Conservation (phyloP, 495 filamentous ascomycete species). For the Elaphomyces granulatus region DNA sequence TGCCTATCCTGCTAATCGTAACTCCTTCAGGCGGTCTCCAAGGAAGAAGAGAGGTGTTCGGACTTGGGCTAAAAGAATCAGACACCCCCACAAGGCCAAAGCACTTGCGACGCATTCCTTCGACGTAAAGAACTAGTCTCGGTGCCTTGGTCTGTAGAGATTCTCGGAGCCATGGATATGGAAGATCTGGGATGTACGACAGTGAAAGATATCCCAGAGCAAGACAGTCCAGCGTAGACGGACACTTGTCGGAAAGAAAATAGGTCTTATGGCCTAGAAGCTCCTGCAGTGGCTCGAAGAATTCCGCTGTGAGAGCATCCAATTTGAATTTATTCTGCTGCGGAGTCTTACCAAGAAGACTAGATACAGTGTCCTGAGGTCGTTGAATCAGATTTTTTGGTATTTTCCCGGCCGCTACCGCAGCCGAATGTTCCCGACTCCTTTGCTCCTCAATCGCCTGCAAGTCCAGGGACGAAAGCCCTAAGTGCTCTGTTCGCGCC, state of each 20-base stretch:
- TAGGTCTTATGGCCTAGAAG: constrained; percentile 43
- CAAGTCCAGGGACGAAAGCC: constrained; percentile 51
- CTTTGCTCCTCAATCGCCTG: constrained; percentile 34
- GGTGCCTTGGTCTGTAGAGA: constrained; percentile 43
- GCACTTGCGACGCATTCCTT: constrained; percentile 26
- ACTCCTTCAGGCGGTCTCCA: constrained; percentile 26
- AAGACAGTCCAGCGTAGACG: constrained; percentile 62
- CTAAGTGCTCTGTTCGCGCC: constrained; percentile 55
- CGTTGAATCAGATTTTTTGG: constrained; percentile 27
- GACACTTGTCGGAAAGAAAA: constrained; percentile 34
- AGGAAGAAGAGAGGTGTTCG: constrained; percentile 14
- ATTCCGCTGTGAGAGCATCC: constrained; percentile 48
- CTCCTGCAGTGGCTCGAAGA: constrained; percentile 52
- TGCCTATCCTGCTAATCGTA: constrained; percentile 20
- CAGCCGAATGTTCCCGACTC: constrained; percentile 29
- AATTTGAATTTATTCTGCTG: constrained; percentile 47
- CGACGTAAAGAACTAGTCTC: constrained; percentile 38
- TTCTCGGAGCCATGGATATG: constrained; percentile 55
- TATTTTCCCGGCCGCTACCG: constrained; percentile 27
- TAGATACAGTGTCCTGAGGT: constrained; percentile 28
- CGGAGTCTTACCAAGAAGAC: constrained; percentile 24
- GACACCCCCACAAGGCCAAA: constrained; percentile 24
- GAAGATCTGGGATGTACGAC: constrained; percentile 53
- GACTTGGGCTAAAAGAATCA: constrained; percentile 13
- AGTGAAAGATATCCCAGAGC: constrained; percentile 64